Base-by-base conservation (phyloP, 306 rosid species). In the Medicago arabica region DNA sequence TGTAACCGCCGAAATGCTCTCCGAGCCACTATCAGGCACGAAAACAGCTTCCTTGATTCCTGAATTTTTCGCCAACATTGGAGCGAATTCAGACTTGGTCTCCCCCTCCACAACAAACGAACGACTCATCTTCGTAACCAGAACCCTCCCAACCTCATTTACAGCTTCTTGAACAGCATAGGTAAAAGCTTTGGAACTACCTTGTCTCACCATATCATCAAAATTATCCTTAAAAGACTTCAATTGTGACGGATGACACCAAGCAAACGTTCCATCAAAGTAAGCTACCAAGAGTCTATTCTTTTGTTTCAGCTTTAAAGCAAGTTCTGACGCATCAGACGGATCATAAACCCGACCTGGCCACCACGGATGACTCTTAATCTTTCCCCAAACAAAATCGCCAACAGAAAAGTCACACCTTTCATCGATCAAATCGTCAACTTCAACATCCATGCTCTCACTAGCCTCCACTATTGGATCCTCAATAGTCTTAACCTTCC, bases 321-420 rank as follows among this genome's bases (percentile, higher is more conserved):
- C 93, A 21, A 16, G 55, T 3, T 85, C 83, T 0, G 96, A 89
- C 12, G 93, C 98, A 74, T 83, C 84, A 0, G 76, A 77, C 0
- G 94, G 90, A 34, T 90, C 86, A 18, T 84, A 90, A 76, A 89
- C 74, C 79, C 82, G 91, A 23, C 96, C 95, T 8, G 95, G 96
- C 96, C 98, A 93, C 93, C 95, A 93, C 4, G 90, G 89, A 58
- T 89, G 88, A 77, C 89, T 86, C 89, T 83, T 87, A 49, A 87
- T 81, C 78, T 90, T 88, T 14, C 96, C 93, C 98, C 96, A 93
- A 61, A 93, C 93, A 75, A 86, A 93, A 81, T 89, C 95, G 16
- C 96, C 96, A n/a, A 87, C 85, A 8, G 74, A 67, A 68, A 85
- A 85, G 16, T 15, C 77, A 75, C 67, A 51, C 2, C 49, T 87